Base-by-base conservation (phyloP, 2,329 filamentous ascomycete species). In the Fusarium irregulare region DNA sequence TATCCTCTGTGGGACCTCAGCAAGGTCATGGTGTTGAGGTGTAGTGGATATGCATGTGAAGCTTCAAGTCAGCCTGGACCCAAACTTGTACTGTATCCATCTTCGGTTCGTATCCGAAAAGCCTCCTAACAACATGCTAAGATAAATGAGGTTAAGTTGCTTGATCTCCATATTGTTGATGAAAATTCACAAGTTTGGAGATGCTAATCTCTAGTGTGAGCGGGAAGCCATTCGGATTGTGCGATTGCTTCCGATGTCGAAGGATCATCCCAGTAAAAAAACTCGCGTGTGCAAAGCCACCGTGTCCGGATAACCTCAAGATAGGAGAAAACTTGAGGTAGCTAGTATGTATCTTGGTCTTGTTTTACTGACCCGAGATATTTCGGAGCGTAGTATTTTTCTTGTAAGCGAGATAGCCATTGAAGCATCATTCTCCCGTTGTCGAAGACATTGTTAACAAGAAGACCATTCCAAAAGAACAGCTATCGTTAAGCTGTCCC, bases 101-200 rank as follows among this genome's bases (percentile, higher is more conserved):
- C 42, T 45, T 44, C 63, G 63, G 67, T 44, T 70, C 58, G 40
- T 64, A 64, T 68, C 67, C 58, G 67, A 70, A 40, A 42, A 56
- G 48, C 23, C 23, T 34, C 25, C 47, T 25, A 45, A 18, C 20
- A 46, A 18, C 28, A 46, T 40, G 37, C 49, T 59, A 57, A 25
- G 20, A 51, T 42, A 20, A 49, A 53, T 47, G 44, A 42, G 53
- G 50, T 27, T 37, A 64, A 54, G 30, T 47, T 34, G 23, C 48
- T 61, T 32, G 55, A 32, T 32, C 18, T 45, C 55, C 48, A 27
- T 61, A 23, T 27, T 32, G 32, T 44, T 18, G 48, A 41, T 61
- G 30, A 25, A 46, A 27, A 61, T 56, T 27, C 44, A 28, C 23
- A 23, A 30, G 18, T 18, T 61, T 27, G 20, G 45, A 57, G 16